Percentiles rank a stretch among this genome's conserved stretches.
phyloP scores from a whole-genome alignment of 805 yeast genomes.

The Sungouiozyma intestinalis region DNA sequence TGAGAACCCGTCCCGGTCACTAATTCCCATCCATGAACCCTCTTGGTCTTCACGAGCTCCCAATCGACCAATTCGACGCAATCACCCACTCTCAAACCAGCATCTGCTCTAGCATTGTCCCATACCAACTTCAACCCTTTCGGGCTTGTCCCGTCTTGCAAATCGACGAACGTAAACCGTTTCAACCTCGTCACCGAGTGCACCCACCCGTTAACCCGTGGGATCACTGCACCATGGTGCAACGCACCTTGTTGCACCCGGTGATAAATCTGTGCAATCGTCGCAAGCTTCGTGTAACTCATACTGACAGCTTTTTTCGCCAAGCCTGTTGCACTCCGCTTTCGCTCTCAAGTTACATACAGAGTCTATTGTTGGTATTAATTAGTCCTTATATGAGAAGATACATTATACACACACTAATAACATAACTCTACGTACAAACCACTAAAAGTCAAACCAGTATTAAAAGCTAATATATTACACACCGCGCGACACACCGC shows the following conservation, averaged over 20 bases:
- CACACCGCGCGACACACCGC: not conserved
- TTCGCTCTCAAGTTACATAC: too few species aligned
- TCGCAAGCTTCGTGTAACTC: not conserved
- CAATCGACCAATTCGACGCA: constrained; percentile 36
- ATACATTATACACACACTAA: not conserved
- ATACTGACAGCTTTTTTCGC: too few species aligned
- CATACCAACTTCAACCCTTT: too few species aligned
- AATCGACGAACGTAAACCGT: constrained; percentile 67
- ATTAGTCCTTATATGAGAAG: not conserved
- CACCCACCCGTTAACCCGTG: constrained; percentile 56
- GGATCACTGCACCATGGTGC: constrained; percentile 10
- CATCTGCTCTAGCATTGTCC: constrained; percentile 7
- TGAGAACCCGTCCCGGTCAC: constrained; percentile 25
- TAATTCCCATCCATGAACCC: constrained; percentile 46
- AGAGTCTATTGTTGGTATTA: too few species aligned
- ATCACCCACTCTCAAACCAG: constrained; percentile 35
- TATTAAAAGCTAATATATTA: not conserved
- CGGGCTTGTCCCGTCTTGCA: constrained; percentile 89
- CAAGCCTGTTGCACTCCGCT: too few species aligned
- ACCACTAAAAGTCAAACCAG: too few species aligned
- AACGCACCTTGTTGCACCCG: not conserved
- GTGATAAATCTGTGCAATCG: not conserved
- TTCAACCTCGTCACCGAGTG: constrained; percentile 62
- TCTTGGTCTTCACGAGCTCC: constrained; percentile 10
- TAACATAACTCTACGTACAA: too few species aligned